Percentiles rank a stretch among this genome's conserved stretches.
phyloP scores from a whole-genome alignment of 2,329 filamentous ascomycete genomes.

The Botrytis byssoidea region DNA sequence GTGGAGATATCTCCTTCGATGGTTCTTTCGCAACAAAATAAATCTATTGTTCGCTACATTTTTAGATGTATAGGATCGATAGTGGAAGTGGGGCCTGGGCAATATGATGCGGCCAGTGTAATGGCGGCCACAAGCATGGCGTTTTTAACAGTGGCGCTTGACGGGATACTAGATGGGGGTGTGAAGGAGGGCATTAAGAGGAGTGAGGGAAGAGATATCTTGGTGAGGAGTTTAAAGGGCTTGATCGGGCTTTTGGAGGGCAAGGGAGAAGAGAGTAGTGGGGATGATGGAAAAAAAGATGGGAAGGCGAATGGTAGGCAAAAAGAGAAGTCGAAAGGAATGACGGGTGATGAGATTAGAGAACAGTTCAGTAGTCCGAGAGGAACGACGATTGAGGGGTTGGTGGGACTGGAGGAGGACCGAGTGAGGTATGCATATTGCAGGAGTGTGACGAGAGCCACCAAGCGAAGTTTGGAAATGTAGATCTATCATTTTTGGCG shows the following conservation, averaged over 20 bases:
- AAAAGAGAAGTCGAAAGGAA: slow-evolving; percentile 45
- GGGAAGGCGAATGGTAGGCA: background rate
- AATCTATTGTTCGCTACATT: slow-evolving; percentile 66
- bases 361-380: slow-evolving; percentile 75
- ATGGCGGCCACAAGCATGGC: slow-evolving; percentile 73
- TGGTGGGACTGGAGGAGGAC: slow-evolving; percentile 73
- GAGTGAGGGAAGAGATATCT: slow-evolving; percentile 71
- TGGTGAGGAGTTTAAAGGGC: slow-evolving; percentile 70
- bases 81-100: slow-evolving; percentile 61
- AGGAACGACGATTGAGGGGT: slow-evolving; percentile 73
- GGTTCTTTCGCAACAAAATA: slow-evolving; percentile 2
- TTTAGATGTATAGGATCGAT: slow-evolving; percentile 73
- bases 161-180: slow-evolving; percentile 73
- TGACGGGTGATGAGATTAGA: slow-evolving; percentile 71
- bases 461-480: slow-evolving; percentile 44
- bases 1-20: slow-evolving; percentile 44
- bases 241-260: slow-evolving; percentile 49
- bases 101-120: slow-evolving; percentile 72
- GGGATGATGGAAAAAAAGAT: background rate
- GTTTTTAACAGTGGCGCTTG: slow-evolving; percentile 72
- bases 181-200: slow-evolving; percentile 76
- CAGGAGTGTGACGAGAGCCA: slow-evolving; percentile 67
- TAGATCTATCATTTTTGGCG: background rate
- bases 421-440: slow-evolving; percentile 64
- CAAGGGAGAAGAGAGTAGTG: background rate